Base-by-base conservation (phyloP, 257 asterid species). In the Avicennia marina region DNA sequence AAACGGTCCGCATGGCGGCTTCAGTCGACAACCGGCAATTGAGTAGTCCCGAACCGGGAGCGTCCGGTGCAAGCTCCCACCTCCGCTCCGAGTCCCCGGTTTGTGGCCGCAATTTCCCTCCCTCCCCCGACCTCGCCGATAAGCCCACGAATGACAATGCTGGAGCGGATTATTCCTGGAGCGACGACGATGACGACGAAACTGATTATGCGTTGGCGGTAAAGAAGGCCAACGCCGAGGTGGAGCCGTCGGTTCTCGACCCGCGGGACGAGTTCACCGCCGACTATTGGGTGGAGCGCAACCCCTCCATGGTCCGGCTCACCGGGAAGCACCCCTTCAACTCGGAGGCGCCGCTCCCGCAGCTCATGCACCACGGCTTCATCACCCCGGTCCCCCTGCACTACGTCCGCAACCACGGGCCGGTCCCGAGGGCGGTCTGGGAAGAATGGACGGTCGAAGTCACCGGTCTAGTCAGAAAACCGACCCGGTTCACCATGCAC, bases 251-350 rank as follows among this genome's bases (percentile, higher is more conserved):
- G 9, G 68, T 70, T 5, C 65, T 64, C 7, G 96, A 91, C 68
- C 36, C 83, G 0, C 52, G 96, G 1, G 98, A 91, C 57, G 85
- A 78, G 64, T 53, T 67, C 53, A 85, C 98, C 7, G 72, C 93
- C 19, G 98, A 91, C 57, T 69, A 70, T 24, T 91, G 98, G 98
- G 70, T 91, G 9, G 81, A 69, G 63, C 85, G 98, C 16, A 76
- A 88, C 69, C 79, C 81, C 0, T 76, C 87, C 20, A 68, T 91
- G 86, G 78, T 91, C 45, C 86, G 98, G 2, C 90, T 91, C 44
- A 91, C 98, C 53, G 98, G 96, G 0, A 91, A 91, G 42, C 98
- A 91, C 75, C 98, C 98, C 9, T 91, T 91, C 74, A 91, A 88
- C 78, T 86, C 94, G 10, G 98, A 91, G 84, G 76, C 96, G 1